These are phyloP conservation scores for Acacia acuminata DNA, from an alignment of 306 rosid genomes.

Conservation along the genomic window DNA sequence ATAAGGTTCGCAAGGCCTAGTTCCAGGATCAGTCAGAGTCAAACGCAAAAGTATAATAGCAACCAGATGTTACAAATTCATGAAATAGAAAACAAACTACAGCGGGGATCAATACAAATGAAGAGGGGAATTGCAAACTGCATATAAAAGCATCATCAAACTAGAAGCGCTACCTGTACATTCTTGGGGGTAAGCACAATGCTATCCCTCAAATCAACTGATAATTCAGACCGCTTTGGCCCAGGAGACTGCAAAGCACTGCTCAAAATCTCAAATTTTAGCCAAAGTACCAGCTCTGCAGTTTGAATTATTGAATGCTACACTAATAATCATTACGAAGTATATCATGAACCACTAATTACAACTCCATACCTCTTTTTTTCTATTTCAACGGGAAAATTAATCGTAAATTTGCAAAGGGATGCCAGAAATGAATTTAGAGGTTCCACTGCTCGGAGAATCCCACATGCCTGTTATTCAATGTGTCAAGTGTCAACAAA, in stretches of 20 bases:
- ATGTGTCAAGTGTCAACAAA: slow-evolving; percentile 13
- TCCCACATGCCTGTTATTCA: slow-evolving; percentile 88
- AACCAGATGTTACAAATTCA: slow-evolving; percentile 29
- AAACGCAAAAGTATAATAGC: slow-evolving; percentile 16
- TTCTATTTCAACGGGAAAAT: slow-evolving; percentile 83
- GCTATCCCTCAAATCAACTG: slow-evolving; percentile 76
- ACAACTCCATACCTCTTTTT: slow-evolving; percentile 66
- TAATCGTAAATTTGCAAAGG: slow-evolving; percentile 94
- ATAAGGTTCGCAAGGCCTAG: slow-evolving; percentile 96
- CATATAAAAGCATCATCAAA: slow-evolving; percentile 23
- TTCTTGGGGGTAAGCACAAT: slow-evolving; percentile 92
- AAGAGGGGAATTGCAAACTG: slow-evolving; percentile 12
- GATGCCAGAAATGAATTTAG: slow-evolving; percentile 94
- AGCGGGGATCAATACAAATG: not conserved
- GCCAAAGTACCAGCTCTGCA: slow-evolving; percentile 41
- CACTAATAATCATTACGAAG: slow-evolving; percentile 24
- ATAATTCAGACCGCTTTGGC: slow-evolving; percentile 71
- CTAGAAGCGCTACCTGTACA: slow-evolving; percentile 73
- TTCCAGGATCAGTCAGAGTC: slow-evolving; percentile 32
- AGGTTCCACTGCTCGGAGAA: slow-evolving; percentile 93
- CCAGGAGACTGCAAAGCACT: slow-evolving; percentile 80
- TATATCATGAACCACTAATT: slow-evolving; percentile 8
- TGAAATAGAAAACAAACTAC: slow-evolving; percentile 10
- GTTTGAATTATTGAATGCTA: slow-evolving; percentile 30
- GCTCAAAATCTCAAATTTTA: slow-evolving; percentile 54